phyloP scores from a whole-genome alignment of 1,284 basidiomycete species.

The Trametes pubescens region DNA sequence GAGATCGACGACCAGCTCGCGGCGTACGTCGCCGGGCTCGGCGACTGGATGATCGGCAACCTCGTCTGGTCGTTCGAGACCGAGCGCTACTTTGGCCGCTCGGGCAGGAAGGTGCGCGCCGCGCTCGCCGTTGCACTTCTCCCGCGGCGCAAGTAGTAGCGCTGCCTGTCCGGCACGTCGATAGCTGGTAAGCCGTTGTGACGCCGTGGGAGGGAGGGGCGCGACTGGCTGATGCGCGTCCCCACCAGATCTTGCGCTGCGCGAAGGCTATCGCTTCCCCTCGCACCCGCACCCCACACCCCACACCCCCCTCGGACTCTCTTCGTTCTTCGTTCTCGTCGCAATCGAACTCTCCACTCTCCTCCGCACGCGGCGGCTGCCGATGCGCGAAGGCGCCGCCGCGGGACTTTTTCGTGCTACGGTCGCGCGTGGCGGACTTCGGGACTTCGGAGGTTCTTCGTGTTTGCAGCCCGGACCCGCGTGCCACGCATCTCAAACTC shows the following conservation, averaged over 20 bases:
- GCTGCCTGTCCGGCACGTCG: not conserved
- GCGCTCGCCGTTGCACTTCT: slow-evolving; percentile 45
- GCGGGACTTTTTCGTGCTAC: not conserved
- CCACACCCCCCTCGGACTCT: not conserved
- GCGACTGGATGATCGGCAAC: slow-evolving; percentile 51
- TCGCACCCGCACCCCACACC: no score
- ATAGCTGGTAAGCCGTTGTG: not conserved
- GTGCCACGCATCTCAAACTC: not conserved
- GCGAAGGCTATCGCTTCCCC: slow-evolving; percentile 13
- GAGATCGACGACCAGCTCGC: slow-evolving; percentile 46
- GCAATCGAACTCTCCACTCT: not conserved
- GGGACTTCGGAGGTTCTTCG: not conserved
- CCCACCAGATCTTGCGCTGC: slow-evolving; percentile 11
- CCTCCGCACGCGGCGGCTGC: not conserved
- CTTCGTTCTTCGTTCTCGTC: not conserved
- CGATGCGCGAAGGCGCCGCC: not conserved
- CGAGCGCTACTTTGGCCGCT: slow-evolving; percentile 51
- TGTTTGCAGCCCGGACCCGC: not conserved
- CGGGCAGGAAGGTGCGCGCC: slow-evolving; percentile 45
- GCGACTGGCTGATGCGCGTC: slow-evolving; percentile 6
- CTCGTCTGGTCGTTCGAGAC: slow-evolving; percentile 53
- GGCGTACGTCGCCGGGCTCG: slow-evolving; percentile 47
- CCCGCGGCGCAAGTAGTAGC: slow-evolving; percentile 35
- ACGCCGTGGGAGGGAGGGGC: slow-evolving; percentile 12
- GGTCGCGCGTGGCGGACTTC: not conserved